A percentile compares a stretch with the other conserved stretches of the same genome.
Conservation (phyloP, 225 moss, liverwort and hornwort species). For the Physcomitrium patens region DNA sequence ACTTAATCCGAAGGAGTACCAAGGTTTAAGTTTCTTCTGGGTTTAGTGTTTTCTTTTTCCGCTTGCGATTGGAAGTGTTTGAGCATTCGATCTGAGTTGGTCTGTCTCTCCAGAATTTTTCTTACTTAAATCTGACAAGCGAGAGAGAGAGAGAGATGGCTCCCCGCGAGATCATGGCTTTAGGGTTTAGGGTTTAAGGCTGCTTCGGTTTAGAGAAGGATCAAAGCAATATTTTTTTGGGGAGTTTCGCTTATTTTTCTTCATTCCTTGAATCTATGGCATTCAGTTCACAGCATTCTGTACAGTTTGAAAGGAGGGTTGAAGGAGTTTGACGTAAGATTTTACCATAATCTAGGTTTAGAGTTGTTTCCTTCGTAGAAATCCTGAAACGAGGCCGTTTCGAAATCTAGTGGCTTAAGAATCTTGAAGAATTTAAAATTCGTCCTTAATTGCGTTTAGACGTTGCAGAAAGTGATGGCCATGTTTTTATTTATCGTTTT, state of each 20-base stretch:
- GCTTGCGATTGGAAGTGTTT: background rate
- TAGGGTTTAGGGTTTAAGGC: conserved; percentile 15
- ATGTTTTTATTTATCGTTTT: background rate
- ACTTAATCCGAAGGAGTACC: background rate
- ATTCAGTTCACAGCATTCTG: background rate
- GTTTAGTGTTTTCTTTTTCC: background rate
- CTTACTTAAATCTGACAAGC: no score
- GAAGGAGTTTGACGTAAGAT: background rate
- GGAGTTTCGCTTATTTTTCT: background rate
- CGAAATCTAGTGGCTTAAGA: background rate
- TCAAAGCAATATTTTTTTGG: background rate
- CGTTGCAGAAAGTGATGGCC: background rate
- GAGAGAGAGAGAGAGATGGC: no score
- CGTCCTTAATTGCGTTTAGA: background rate
- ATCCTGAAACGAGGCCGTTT: background rate
- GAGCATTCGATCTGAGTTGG: background rate
- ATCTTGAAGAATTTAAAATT: background rate
- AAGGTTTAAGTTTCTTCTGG: background rate
- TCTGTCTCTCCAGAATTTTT: conserved; percentile 3
- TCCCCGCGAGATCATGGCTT: no score
- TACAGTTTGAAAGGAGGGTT: background rate
- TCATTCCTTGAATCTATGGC: background rate
- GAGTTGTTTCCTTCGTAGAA: background rate
- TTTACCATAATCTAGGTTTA: background rate
- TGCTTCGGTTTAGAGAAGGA: background rate